A percentile compares a stretch with the other conserved stretches of the same genome.
Conservation (phyloP, 2,329 filamentous ascomycete genomes). For the Penicillium paneum region DNA sequence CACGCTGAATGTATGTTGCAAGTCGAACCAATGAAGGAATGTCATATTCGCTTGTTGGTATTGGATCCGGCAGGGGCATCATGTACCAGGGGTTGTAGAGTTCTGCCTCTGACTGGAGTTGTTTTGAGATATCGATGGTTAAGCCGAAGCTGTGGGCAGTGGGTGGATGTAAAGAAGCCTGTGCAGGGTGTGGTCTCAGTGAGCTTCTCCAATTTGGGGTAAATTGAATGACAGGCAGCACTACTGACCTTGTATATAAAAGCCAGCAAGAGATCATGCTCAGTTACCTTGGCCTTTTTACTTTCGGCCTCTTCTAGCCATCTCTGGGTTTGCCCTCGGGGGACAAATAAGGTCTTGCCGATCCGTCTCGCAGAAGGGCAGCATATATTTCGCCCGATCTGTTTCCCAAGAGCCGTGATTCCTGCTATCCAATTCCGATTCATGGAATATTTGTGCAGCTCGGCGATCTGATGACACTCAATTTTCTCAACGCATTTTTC, state of each 20-base stretch:
- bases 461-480: slow-evolving; percentile 1
- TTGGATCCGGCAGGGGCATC: slow-evolving; percentile 8
- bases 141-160: slow-evolving; percentile 1
- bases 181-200: not conserved
- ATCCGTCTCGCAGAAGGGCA: not conserved
- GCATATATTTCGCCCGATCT: slow-evolving; percentile 1
- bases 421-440: not conserved
- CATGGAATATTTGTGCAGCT: not conserved
- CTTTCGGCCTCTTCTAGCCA: not conserved
- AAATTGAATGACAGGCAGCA: no score
- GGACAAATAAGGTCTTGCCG: not conserved
- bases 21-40: slow-evolving; percentile 1
- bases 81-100: slow-evolving; percentile 7
- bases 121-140: slow-evolving; percentile 1
- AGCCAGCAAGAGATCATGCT: slow-evolving; percentile 2
- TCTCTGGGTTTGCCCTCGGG: not conserved
- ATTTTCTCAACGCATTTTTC: slow-evolving; percentile 8
- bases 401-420: not conserved
- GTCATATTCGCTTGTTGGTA: slow-evolving; percentile 1
- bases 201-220: not conserved
- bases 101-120: not conserved
- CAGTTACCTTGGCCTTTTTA: not conserved
- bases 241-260: slow-evolving; percentile 2
- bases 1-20: not conserved
- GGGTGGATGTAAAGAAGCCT: slow-evolving; percentile 2